These are phyloP conservation scores for Alternaria burnsii DNA, from an alignment of 2,329 filamentous ascomycete genomes.

Conservation along the genomic window DNA sequence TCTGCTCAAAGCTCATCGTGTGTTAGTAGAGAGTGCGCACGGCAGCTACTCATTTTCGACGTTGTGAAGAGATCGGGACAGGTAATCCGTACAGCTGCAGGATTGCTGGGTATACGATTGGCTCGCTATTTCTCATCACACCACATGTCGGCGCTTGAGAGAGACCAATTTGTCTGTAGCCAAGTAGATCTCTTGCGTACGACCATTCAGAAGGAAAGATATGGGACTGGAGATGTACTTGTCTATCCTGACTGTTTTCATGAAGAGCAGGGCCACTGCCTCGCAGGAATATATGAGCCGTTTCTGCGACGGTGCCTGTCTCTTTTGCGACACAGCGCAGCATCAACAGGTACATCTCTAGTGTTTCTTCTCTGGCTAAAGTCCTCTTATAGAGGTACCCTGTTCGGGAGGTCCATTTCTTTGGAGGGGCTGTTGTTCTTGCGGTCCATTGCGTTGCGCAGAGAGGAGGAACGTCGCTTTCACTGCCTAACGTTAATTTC, in stretches of 20 bases:
- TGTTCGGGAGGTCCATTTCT: neutral
- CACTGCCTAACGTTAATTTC: neutral
- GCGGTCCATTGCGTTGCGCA: neutral
- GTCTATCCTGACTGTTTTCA: neutral
- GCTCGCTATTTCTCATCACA: slow-evolving; percentile 1
- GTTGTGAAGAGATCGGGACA: neutral
- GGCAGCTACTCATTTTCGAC: neutral
- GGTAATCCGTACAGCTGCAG: neutral
- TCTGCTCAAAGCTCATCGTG: neutral
- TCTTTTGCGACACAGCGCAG: neutral
- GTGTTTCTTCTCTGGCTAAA: neutral
- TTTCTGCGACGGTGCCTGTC: neutral
- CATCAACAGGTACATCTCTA: neutral
- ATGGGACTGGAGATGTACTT: neutral
- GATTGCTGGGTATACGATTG: slow-evolving; percentile 3
- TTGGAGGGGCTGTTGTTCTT: neutral
- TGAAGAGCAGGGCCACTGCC: neutral
- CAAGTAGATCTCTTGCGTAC: neutral
- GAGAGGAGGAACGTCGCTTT: neutral
- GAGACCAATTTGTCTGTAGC: neutral
- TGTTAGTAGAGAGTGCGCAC: neutral
- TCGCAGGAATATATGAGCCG: neutral
- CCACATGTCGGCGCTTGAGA: neutral
- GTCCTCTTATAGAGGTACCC: neutral
- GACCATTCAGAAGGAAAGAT: neutral